A percentile compares a stretch with the other conserved stretches of the same genome.
These are phyloP conservation scores for Quercus lobata DNA, from an alignment of 331 rosid genomes.

Conservation along the genomic window DNA sequence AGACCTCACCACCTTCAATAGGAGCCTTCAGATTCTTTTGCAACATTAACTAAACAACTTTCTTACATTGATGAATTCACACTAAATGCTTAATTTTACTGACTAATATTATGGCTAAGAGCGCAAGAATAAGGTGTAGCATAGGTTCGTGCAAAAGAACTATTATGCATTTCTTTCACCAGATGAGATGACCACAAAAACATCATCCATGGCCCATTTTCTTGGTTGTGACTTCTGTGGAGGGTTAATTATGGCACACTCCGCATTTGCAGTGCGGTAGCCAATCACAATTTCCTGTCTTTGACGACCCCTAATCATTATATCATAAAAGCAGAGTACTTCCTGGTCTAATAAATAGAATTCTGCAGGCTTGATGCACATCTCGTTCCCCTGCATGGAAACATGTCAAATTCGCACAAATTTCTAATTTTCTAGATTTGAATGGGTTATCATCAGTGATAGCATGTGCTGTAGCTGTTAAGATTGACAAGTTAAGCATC, in stretches of 20 bases:
- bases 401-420: neutral
- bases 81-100: neutral
- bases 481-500: neutral
- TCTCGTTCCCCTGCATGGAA: conserved; percentile 79
- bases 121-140: neutral
- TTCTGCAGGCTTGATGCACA: conserved; percentile 91
- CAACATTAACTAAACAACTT: conserved; percentile 6
- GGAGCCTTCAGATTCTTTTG: conserved; percentile 4
- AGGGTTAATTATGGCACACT: conserved; percentile 85
- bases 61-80: neutral
- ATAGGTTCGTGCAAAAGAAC: no score
- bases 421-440: neutral
- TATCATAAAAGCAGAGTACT: conserved; percentile 76
- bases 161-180: conserved; percentile 31
- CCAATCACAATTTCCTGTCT: conserved; percentile 87
- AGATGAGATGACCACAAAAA: conserved; percentile 71
- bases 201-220: conserved; percentile 89
- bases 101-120: neutral
- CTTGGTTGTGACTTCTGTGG: conserved; percentile 51
- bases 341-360: conserved; percentile 92
- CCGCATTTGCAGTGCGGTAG: conserved; percentile 59
- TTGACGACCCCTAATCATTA: conserved; percentile 83
- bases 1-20: conserved; percentile 1
- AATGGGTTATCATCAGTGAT: neutral
- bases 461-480: neutral